A percentile compares a stretch with the other conserved stretches of the same genome.
These are phyloP conservation scores for Alisma plantagoaquatica DNA, from an alignment of 106 monocot species.

Conservation along the genomic window DNA sequence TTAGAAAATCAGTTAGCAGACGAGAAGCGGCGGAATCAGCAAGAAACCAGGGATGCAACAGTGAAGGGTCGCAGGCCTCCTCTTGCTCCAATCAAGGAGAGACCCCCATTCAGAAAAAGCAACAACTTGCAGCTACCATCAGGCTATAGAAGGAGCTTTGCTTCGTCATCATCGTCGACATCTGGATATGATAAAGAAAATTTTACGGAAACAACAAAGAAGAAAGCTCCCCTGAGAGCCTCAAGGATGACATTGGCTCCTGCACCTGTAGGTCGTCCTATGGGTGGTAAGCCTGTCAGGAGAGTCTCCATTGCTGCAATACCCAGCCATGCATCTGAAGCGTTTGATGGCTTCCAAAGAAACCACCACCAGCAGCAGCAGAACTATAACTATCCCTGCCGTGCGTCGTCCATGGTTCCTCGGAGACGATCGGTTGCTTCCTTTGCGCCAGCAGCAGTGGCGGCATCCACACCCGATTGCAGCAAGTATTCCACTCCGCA, in stretches of 20 bases:
- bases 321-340: not conserved
- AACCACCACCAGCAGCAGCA: conserved; percentile 4
- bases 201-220: conserved; percentile 1
- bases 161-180: not conserved
- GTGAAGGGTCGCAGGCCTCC: conserved; percentile 42
- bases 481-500: conserved; percentile 48
- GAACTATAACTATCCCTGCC: not conserved
- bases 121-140: conserved; percentile 35
- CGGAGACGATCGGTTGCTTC: conserved; percentile 40
- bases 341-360: not conserved
- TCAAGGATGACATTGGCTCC: conserved; percentile 40
- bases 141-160: conserved; percentile 15
- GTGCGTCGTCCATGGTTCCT: conserved; percentile 10
- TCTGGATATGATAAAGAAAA: conserved; percentile 51
- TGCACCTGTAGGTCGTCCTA: conserved; percentile 16
- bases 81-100: conserved; percentile 29
- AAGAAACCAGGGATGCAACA: not conserved
- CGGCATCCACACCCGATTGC: conserved; percentile 27
- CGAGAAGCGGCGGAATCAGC: not conserved
- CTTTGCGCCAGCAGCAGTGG: conserved; percentile 22
- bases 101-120: conserved; percentile 41
- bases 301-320: conserved; percentile 55
- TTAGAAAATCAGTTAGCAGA: not conserved
- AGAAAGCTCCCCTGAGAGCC: conserved; percentile 16
- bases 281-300: too few species aligned